Evolutionary conservation across 106 monocot genomes (phyloP), one percentile per base, ranked within the genome.

Genomic region (Dendrobium nobile): DNA sequence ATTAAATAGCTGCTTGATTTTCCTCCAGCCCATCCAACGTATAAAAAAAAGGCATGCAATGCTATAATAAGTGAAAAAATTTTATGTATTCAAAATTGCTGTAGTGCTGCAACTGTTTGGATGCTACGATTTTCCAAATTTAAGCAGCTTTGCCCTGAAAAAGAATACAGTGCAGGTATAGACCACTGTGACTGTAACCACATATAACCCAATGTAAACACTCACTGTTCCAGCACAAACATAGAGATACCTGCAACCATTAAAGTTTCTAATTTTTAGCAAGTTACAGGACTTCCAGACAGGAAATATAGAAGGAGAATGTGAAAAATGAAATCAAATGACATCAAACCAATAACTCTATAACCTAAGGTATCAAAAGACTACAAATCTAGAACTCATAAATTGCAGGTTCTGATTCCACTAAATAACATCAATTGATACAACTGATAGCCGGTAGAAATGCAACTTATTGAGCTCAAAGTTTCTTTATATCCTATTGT

Each of bases 181-280:
- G 58, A 77, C 22, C 43, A 55, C 85, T 15, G 89, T 87, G 0
- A 54, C 48, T 41, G 87, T 78, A 74, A 95, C 77, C 31, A 91
- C 42, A 40, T 77, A 82, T 24, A 92, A 79, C 18, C 94, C 94
- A 64, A 89, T 55, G 67, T 95, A 95, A 9, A 90, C 92, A 72
- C 91, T 89, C 61, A 88, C 77, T 40, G 94, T 91, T 77, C 82
- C 85, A 65, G 90, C 92, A 87, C 94, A 95, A 31, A 88, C 72
- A 47, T 98, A 98, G 1, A 98, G 79, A 72, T 92, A 98, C 92
- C 97, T 98, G 84, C 54, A 27, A 43, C 13, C 28, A 78, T 73
- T 77, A 41, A 67, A 19, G 44, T 77, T 27, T 7, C 45, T 67
- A 48, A 15, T 8, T 18, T 82, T 22, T 61, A 42, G 18, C 18